A percentile compares a stretch with the other conserved stretches of the same genome.
Evolutionary conservation across 1,139 yeast species (phyloP).

Genomic region (Lodderomyces theae): DNA sequence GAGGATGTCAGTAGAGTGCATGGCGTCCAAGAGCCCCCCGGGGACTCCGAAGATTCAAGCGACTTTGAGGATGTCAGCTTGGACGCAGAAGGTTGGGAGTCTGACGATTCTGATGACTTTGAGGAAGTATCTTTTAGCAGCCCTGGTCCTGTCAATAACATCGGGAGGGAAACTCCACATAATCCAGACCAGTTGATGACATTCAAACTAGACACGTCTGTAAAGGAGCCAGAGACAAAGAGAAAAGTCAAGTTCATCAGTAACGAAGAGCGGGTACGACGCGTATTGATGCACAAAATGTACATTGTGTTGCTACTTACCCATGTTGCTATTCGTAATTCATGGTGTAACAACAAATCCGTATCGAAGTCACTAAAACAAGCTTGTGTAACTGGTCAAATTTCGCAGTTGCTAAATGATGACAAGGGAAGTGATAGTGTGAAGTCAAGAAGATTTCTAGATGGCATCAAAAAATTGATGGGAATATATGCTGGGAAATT

Average conservation of each 20-base stretch:
- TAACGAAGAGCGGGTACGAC: conserved; percentile 13
- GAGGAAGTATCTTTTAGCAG: conserved; percentile 28
- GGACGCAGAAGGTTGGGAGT: conserved; percentile 2
- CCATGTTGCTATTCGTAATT: conserved; percentile 66
- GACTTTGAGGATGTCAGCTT: conserved; percentile 32
- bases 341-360: conserved; percentile 63
- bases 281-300: conserved; percentile 49
- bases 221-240: conserved; percentile 14
- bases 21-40: conserved; percentile 11
- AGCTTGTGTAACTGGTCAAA: conserved; percentile 40
- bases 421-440: conserved; percentile 35
- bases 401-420: conserved; percentile 30
- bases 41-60: conserved; percentile 1
- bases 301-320: conserved; percentile 56
- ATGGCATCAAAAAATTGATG: conserved; percentile 67
- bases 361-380: conserved; percentile 39
- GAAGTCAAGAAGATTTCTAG: conserved; percentile 69
- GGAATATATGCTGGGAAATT: conserved; percentile 60
- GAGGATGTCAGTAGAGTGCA: conserved; percentile 2
- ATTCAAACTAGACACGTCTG: not conserved
- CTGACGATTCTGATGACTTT: conserved; percentile 29
- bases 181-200: not conserved
- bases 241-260: conserved; percentile 17
- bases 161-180: conserved; percentile 17
- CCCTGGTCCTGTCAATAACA: conserved; percentile 25